Evolutionary conservation across 1,284 basidiomycete species (phyloP), one percentile per base, ranked within the genome.

Genomic region (Phylloboletellus chloephorus): DNA sequence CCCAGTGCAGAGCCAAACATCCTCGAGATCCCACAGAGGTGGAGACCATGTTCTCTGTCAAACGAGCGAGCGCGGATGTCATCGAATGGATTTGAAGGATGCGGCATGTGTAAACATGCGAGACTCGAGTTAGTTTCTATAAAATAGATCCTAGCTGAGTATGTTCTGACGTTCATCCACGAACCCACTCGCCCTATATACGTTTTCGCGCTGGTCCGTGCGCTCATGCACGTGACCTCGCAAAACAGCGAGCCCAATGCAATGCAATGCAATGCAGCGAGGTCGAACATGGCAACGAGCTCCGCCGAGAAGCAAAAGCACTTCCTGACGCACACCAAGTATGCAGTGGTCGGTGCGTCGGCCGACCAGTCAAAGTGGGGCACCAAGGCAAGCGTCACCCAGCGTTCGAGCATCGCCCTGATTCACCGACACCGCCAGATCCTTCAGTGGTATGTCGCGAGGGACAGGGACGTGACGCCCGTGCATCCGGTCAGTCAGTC

Each of bases 121-220:
- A 82, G 79, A 85, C 79, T 82, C 73, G 79, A 82, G 82, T 84
- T 80, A 84, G 82, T 81, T 80, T 78, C 82, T 85, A 81, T 84
- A 79, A 74, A 85, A 86, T 74, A 86, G 82, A 86, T 85, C 82
- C 82, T 84, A 75, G 73, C 72, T 82, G 82, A 86, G 82, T 85
- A 85, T 85, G 82, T 83, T 84, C 82, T 80, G 47, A 68, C 54
- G 75, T 68, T 60, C 57, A 46, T 21, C 21, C 44, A 41, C 17
- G 34, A 47, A 1, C 9, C 28, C n/a, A n/a, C n/a, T 3, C 20
- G 49, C 46, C 7, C 60, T 74, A 61, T 76, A 75, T 73, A 71
- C 7, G 10, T 42, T 52, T 43, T 42, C 0, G 6, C 5, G 16
- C 2, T 65, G 68, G 69, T 57, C 67, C 55, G 66, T 68, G 66